Evolutionary conservation across 208 protist species (phyloP).

Genomic region (Trypanosoma brucei): DNA sequence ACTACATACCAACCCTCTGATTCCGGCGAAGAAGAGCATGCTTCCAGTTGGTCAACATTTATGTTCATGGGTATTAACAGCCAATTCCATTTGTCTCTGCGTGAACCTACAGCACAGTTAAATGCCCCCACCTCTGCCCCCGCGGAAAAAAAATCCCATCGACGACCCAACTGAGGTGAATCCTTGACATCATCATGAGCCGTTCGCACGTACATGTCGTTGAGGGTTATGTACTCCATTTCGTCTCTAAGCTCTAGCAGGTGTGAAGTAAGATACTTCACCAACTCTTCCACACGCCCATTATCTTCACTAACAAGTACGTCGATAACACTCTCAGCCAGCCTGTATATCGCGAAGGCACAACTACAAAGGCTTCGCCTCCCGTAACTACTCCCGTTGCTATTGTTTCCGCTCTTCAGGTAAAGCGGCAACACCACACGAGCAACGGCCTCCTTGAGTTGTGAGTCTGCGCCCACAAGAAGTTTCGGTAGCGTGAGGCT

Average conservation of each 20-base stretch:
- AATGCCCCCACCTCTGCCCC: background rate
- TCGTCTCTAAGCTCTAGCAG: constrained; percentile 4
- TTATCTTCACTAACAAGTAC: constrained; percentile 11
- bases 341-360: constrained; percentile 16
- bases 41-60: background rate
- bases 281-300: constrained; percentile 12
- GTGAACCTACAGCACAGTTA: background rate
- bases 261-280: constrained; percentile 8
- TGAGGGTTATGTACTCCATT: constrained; percentile 13
- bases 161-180: background rate
- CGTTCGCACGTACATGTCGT: constrained; percentile 4
- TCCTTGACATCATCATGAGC: background rate
- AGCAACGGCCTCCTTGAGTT: constrained; percentile 12
- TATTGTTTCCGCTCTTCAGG: constrained; percentile 5
- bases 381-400: background rate
- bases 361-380: background rate
- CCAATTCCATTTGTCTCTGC: constrained; percentile 13
- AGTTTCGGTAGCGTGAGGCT: constrained; percentile 17
- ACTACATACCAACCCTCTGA: constrained; percentile 14
- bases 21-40: background rate
- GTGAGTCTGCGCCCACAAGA: constrained; percentile 10
- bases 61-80: constrained; percentile 15
- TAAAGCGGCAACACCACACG: constrained; percentile 20
- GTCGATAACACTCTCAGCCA: constrained; percentile 22
- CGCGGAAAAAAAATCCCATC: background rate